These are phyloP conservation scores for Suillus clintonianus DNA, from an alignment of 768 basidiomycete species.

Conservation along the genomic window DNA sequence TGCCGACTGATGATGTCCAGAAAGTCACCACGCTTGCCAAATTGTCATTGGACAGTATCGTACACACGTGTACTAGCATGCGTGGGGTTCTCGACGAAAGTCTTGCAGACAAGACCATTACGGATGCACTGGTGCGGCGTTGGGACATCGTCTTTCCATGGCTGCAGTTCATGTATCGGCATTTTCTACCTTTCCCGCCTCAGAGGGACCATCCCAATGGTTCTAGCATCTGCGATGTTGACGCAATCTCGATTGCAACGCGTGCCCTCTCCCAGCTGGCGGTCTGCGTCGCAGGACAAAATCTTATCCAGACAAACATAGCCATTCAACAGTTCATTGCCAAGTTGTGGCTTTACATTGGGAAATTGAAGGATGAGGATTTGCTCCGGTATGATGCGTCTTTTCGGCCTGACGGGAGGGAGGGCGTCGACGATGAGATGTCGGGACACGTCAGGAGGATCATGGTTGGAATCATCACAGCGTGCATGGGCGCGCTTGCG, in stretches of 20 bases:
- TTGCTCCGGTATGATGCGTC: not conserved
- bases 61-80: not conserved
- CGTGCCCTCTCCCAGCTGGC: not conserved
- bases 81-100: not conserved
- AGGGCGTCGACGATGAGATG: not conserved
- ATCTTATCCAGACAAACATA: not conserved
- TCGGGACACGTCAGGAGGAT: not conserved
- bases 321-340: not conserved
- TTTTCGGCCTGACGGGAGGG: not conserved
- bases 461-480: not conserved
- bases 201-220: not conserved
- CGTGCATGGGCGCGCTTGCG: not conserved
- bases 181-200: not conserved
- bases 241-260: not conserved
- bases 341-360: not conserved
- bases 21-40: not conserved
- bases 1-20: not conserved
- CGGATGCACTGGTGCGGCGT: not conserved
- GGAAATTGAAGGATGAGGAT: not conserved
- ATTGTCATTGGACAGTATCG: not conserved
- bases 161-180: slow-evolving; percentile 1
- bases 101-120: not conserved
- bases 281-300: not conserved
- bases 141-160: slow-evolving; percentile 1
- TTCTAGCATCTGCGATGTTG: not conserved